Evolutionary conservation across 768 basidiomycete genomes (phyloP), one percentile per base, ranked within the genome.

Genomic region (Tricholoma bakamatsutake): DNA sequence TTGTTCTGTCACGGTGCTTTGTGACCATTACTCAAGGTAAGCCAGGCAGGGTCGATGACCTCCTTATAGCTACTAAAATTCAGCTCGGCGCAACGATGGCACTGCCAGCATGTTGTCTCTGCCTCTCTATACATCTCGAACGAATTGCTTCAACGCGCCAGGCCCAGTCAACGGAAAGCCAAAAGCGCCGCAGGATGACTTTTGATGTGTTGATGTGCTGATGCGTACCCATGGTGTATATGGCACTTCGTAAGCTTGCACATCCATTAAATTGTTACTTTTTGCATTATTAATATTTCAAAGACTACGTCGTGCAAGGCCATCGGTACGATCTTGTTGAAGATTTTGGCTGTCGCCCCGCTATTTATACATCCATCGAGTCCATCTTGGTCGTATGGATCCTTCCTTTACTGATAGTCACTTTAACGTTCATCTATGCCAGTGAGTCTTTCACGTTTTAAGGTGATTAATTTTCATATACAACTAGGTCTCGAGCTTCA

Each of bases 251-350:
- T 78, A 48, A n/a, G n/a, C n/a, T n/a, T n/a, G n/a, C n/a, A n/a
- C n/a, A n/a, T n/a, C n/a, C n/a, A n/a, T n/a, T n/a, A n/a, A n/a
- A n/a, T n/a, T n/a, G n/a, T n/a, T n/a, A n/a, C n/a, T n/a, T n/a
- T n/a, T n/a, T n/a, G n/a, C n/a, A 28, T 56, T 31, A 15, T 58
- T 59, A 18, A 43, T 28, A 34, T 28, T 39, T 30, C 12, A n/a
- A 57, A 77, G 75, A 76, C 51, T 73, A 68, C 52, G 57, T 76
- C 33, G 76, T 79, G 0, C 77, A 80, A 67, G 76, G 73, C 0
- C 78, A 80, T 53, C 74, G 82, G 0, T 83, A 68, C 58, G 72
- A 79, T 53, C 76, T 85, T 17, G 34, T 76, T 2, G 78, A 82
- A 57, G 68, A 75, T n/a, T 53, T 75, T 13, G 83, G 83, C 1